Evolutionary conservation across 768 basidiomycete genomes (phyloP), one percentile per base, ranked within the genome.

Genomic region (Galerina sulciceps): DNA sequence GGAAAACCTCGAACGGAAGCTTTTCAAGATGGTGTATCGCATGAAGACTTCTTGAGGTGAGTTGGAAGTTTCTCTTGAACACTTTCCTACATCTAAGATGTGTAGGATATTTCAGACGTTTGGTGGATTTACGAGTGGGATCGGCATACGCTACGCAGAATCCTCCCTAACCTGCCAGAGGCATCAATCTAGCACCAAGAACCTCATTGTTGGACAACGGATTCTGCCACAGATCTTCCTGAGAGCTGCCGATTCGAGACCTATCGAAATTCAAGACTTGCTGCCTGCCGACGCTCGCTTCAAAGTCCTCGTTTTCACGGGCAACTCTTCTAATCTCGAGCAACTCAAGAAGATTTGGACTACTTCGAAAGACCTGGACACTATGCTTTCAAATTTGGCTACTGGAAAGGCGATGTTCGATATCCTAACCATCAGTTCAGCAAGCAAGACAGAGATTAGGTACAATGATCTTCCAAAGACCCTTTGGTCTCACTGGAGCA

Each of bases 401-500:
- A 60, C 35, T 8, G 68, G 64, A 20, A 60, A 69, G 34, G 70
- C 71, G 18, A 65, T 81, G 13, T 84, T 81, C 62, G 79, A 82
- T 42, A 71, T 84, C 11, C 40, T 81, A 17, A 55, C 77, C 1
- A 77, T 83, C 53, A 70, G 75, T 55, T 66, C 74, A 31, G 67
- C 71, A 10, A 74, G 63, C 36, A 81, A 80, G 61, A 66, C 73
- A 46, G 69, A 63, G 14, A 75, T 83, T 5, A 68, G 73, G 47
- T 79, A 79, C 57, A 80, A 75, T 23, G 79, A 80, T 40, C 61
- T 87, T 10, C 85, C 85, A 1, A 59, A 62, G 40, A 52, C 77
- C 9, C 71, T 87, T 55, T 71, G 83, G 49, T 67, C 78, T 9
- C 86, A 87, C 68, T 87, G 86, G 86, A 81, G 85, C 0, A 86